These are phyloP conservation scores for Tulasnella sp. DNA, from an alignment of 768 basidiomycete genomes.

Conservation along the genomic window DNA sequence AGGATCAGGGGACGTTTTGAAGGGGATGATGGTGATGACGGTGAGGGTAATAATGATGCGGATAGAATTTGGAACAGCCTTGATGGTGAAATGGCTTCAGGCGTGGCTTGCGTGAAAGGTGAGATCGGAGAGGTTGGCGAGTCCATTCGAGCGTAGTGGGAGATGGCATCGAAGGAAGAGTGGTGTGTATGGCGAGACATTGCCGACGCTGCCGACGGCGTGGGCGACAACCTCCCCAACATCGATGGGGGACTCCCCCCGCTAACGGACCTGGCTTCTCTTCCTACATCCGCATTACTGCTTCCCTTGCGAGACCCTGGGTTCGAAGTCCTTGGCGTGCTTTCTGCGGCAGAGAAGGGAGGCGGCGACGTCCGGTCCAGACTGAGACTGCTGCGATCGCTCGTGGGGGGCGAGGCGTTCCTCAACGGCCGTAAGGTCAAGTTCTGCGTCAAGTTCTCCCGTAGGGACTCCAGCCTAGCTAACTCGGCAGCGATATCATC, in stretches of 20 bases:
- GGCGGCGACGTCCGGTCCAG: background rate
- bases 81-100: background rate
- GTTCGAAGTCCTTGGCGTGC: too few species aligned
- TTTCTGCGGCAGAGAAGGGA: background rate
- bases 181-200: background rate
- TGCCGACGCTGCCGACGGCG: too few species aligned
- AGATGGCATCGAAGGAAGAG: background rate
- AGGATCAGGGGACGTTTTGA: constrained; percentile 55
- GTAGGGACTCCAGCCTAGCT: constrained; percentile 52
- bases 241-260: too few species aligned
- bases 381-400: background rate
- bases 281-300: too few species aligned
- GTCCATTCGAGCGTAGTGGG: background rate
- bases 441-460: constrained; percentile 63
- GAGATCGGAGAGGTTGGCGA: background rate
- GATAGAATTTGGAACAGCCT: background rate
- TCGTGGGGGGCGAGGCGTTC: background rate
- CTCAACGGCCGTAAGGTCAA: constrained; percentile 62
- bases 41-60: background rate
- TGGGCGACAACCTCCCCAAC: too few species aligned
- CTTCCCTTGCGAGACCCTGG: too few species aligned
- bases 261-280: too few species aligned
- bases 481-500: constrained; percentile 63
- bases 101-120: background rate
- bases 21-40: constrained; percentile 32